A percentile compares a stretch with the other conserved stretches of the same genome.
Evolutionary conservation across 371 early-diverging fungal species (phyloP).

Genomic region (Actinomortierella wolfii): DNA sequence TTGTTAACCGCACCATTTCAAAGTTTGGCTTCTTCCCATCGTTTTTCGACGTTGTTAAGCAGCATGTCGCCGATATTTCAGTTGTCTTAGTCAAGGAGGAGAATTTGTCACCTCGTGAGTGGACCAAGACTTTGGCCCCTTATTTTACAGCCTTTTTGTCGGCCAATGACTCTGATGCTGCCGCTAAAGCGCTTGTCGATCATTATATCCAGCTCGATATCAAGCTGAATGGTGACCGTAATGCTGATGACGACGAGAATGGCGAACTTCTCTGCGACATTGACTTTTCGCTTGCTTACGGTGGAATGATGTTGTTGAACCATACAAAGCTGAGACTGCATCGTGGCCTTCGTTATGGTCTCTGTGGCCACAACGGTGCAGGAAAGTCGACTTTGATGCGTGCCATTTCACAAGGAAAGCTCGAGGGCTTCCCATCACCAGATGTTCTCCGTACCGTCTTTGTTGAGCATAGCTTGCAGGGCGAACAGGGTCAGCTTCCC

Average conservation of each 20-base stretch:
- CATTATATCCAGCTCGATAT: conserved; percentile 46
- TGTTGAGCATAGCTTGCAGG: conserved; percentile 79
- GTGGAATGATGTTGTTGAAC: conserved; percentile 82
- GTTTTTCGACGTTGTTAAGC: conserved; percentile 53
- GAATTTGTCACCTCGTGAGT: conserved; percentile 51
- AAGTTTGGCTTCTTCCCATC: conserved; percentile 60
- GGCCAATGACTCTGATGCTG: conserved; percentile 47
- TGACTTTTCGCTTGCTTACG: conserved; percentile 81
- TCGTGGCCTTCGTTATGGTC: conserved; percentile 80
- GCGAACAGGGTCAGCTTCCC: conserved; percentile 64
- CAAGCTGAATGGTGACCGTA: conserved; percentile 51
- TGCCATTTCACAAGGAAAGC: conserved; percentile 72
- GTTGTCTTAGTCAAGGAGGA: conserved; percentile 60
- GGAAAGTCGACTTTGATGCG: conserved; percentile 91
- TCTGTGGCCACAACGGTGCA: conserved; percentile 86
- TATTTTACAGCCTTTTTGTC: conserved; percentile 55
- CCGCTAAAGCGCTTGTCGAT: conserved; percentile 40
- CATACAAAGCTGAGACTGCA: conserved; percentile 78
- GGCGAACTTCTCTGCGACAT: conserved; percentile 78
- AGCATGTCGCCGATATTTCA: conserved; percentile 47
- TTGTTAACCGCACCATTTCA: conserved; percentile 51
- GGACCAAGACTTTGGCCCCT: conserved; percentile 47
- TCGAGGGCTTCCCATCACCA: conserved; percentile 77
- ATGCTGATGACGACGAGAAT: conserved; percentile 57
- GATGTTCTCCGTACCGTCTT: conserved; percentile 71